Evolutionary conservation across 768 basidiomycete species (phyloP).

Genomic region (Boletus rex-veris): DNA sequence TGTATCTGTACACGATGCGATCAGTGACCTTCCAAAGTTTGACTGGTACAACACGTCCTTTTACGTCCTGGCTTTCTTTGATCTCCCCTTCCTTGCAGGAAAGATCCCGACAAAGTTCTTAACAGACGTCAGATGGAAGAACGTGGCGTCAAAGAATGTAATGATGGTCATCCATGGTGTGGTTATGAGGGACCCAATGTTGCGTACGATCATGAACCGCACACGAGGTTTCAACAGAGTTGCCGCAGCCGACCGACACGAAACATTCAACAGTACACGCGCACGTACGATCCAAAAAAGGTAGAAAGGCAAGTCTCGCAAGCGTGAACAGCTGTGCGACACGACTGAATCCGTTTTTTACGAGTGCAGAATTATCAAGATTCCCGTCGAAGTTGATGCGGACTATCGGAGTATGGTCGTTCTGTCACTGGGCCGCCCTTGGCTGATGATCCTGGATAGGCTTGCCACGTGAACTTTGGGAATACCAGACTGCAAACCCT

Average conservation of each 20-base stretch:
- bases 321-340: neutral
- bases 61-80: neutral
- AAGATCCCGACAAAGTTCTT: slow-evolving; percentile 16
- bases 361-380: slow-evolving; percentile 48
- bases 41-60: slow-evolving; percentile 55
- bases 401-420: slow-evolving; percentile 56
- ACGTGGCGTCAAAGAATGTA: slow-evolving; percentile 35
- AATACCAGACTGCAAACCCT: slow-evolving; percentile 63
- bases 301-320: slow-evolving; percentile 52
- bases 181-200: slow-evolving; percentile 28
- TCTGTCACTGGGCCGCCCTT: neutral
- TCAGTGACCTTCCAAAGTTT: slow-evolving; percentile 66
- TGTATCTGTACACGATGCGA: slow-evolving; percentile 69
- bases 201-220: slow-evolving; percentile 36
- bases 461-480: slow-evolving; percentile 42
- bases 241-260: slow-evolving; percentile 44
- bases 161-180: slow-evolving; percentile 33
- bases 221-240: slow-evolving; percentile 41
- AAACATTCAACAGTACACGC: slow-evolving; percentile 69
- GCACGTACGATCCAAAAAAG: slow-evolving; percentile 44
- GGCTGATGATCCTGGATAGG: slow-evolving; percentile 3
- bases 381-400: slow-evolving; percentile 55
- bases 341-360: slow-evolving; percentile 3
- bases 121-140: slow-evolving; percentile 15
- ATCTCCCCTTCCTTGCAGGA: slow-evolving; percentile 10